Evolutionary conservation across 2,329 filamentous ascomycete species (phyloP), one percentile per base, ranked within the genome.

Genomic region (Fusarium sp.): DNA sequence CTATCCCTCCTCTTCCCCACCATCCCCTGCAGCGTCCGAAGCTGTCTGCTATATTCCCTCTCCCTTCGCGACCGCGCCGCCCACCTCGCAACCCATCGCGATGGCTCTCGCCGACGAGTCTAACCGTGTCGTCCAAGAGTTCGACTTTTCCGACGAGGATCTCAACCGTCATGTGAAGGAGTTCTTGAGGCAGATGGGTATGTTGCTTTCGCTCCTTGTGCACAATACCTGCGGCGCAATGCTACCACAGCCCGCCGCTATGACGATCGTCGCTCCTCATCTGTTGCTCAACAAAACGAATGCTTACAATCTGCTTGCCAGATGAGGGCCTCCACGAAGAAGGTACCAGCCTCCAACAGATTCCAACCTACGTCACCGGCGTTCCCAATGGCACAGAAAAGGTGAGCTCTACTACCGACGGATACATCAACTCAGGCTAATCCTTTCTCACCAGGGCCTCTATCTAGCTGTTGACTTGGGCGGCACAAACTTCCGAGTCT

Each of bases 311-410:
- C 10, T 46, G 48, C 56, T 48, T 39, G 49, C 31, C 68, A 93
- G 91, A 90, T 65, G 91, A 96, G 80, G 95, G 95, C 25, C 80
- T 98, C 66, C 79, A 86, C 57, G 87, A 88, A 70, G 87, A 93
- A 69, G 89, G 88, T 61, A 89, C 91, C 29, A 93, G 89, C 68
- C 79, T 99, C 80, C 94, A 91, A 79, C 95, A 98, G 80, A 98
- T 99, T 71, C 95, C 95, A 8, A 97, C 93, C 37, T 99, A 97
- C 77, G 94, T 99, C 66, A 98, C 95, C 1, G 89, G 87, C 32
- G 93, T 98, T 25, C 95, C 95, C 73, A 95, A 98, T 84, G 95
- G 95, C 70, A 97, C 93, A 4, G 95, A 99, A 79, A 96, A 97
- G 88, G 93, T 94, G 79, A 70, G 58, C 31, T 69, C 19, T 21